phyloP scores from a whole-genome alignment of 140 eudicot species.

The Flaveria floridana region DNA sequence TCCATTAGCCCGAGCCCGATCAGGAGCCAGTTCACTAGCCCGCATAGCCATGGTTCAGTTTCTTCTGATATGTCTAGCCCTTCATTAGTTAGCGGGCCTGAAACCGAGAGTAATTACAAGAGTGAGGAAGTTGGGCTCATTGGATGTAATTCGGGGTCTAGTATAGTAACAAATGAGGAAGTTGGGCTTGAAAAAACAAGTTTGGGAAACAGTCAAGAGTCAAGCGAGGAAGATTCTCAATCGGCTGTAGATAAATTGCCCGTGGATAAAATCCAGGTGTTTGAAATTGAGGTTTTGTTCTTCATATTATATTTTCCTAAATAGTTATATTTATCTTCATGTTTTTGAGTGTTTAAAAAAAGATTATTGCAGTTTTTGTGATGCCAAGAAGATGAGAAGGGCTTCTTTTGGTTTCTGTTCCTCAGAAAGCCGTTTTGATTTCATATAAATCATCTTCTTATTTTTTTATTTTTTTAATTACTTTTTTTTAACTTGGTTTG shows the following conservation, averaged over 20 bases:
- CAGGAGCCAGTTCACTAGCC: constrained; percentile 33
- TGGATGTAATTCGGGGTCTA: constrained; percentile 25
- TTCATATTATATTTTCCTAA: constrained; percentile 18
- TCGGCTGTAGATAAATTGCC: constrained; percentile 29
- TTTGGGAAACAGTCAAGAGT: constrained; percentile 24
- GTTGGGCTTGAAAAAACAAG: constrained; percentile 10
- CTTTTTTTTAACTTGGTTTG: background rate
- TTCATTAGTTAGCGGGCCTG: constrained; percentile 10
- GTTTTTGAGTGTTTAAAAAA: background rate
- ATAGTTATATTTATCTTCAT: background rate
- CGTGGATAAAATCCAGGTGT: constrained; percentile 34
- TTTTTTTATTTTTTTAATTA: background rate
- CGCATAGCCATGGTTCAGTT: constrained; percentile 37
- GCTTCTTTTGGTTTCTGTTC: constrained; percentile 27
- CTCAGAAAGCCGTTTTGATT: constrained; percentile 26
- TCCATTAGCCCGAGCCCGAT: constrained; percentile 26
- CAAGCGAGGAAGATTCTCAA: constrained; percentile 35
- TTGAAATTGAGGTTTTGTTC: constrained; percentile 53
- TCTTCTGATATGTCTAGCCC: constrained; percentile 41
- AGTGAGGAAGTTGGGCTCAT: constrained; percentile 7
- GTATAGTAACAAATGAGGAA: constrained; percentile 31
- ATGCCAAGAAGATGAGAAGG: constrained; percentile 23
- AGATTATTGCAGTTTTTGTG: constrained; percentile 29
- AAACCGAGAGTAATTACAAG: background rate
- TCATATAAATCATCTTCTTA: constrained; percentile 4